Percentiles rank a stretch among this genome's conserved stretches.
These are phyloP conservation scores for Bretschneidera sinensis DNA, from an alignment of 345 rosid genomes.

Conservation along the genomic window DNA sequence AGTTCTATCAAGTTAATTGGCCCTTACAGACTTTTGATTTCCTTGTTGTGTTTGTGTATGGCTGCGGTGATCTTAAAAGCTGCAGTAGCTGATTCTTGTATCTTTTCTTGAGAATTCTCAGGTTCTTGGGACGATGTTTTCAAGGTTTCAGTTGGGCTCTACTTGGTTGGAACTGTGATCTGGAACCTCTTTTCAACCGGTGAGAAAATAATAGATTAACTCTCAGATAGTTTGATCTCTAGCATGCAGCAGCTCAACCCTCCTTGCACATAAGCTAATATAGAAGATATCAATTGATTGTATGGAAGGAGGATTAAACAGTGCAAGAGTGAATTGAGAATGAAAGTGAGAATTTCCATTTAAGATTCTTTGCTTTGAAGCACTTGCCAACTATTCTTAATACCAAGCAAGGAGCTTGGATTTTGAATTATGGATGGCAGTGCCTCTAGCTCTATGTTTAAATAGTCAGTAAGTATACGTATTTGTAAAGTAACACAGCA, in stretches of 20 bases:
- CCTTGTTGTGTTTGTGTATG: neutral
- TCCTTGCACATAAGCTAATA: constrained; percentile 12
- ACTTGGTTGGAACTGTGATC: constrained; percentile 73
- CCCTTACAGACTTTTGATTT: neutral
- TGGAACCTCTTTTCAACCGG: constrained; percentile 92
- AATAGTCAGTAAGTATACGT: neutral
- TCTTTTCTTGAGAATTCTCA: constrained; percentile 31
- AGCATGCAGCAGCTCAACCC: constrained; percentile 7
- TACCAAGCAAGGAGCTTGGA: constrained; percentile 8
- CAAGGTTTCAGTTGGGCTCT: constrained; percentile 80
- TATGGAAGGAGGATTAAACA: constrained; percentile 3
- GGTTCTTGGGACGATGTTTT: constrained; percentile 98
- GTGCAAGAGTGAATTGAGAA: neutral
- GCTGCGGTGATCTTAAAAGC: constrained; percentile 4
- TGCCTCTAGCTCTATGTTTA: neutral
- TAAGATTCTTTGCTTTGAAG: constrained; percentile 10
- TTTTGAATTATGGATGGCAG: neutral
- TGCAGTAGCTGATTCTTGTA: constrained; percentile 2
- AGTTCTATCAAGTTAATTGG: neutral
- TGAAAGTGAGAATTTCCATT: neutral
- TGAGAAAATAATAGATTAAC: constrained; percentile 73
- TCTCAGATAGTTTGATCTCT: constrained; percentile 13
- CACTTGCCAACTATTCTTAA: constrained; percentile 11
- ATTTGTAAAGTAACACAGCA: constrained; percentile 21
- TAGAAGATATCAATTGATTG: constrained; percentile 5